Conservation (phyloP, 495 filamentous ascomycete genomes). For the Staphylotrichum longicolle region DNA sequence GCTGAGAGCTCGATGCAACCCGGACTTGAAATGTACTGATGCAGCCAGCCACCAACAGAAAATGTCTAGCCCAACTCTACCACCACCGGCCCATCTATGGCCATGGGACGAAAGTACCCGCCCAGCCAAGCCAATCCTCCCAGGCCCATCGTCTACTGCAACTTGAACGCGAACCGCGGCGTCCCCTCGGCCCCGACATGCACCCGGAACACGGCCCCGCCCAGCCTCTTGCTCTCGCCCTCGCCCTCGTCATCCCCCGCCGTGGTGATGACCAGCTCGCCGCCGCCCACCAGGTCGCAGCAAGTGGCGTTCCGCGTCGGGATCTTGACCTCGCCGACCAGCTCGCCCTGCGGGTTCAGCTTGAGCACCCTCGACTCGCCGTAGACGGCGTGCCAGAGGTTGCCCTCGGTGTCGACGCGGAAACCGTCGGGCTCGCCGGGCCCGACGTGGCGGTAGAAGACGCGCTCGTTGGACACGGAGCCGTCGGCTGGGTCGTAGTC, state of each 20-base stretch:
- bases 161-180: slow-evolving; percentile 56
- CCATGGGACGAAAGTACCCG: too few relatives aligned
- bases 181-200: slow-evolving; percentile 64
- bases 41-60: too few relatives aligned
- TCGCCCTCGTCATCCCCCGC: slow-evolving; percentile 59
- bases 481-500: slow-evolving; percentile 67
- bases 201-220: slow-evolving; percentile 65
- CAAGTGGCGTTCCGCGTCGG: slow-evolving; percentile 71
- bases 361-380: slow-evolving; percentile 66
- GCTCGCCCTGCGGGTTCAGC: slow-evolving; percentile 60
- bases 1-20: too few relatives aligned
- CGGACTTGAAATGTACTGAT: too few relatives aligned
- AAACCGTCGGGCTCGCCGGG: slow-evolving; percentile 70
- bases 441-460: slow-evolving; percentile 63
- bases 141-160: slow-evolving; percentile 18
- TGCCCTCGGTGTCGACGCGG: slow-evolving; percentile 67
- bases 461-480: slow-evolving; percentile 61
- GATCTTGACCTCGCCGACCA: slow-evolving; percentile 64
- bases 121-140: neutral
- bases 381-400: slow-evolving; percentile 76
- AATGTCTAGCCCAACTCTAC: too few relatives aligned
- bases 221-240: slow-evolving; percentile 58
- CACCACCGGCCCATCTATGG: too few relatives aligned
- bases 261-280: slow-evolving; percentile 72
- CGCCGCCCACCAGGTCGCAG: slow-evolving; percentile 67